phyloP scores from a whole-genome alignment of 2,329 filamentous ascomycete species.

The Dothiorella sarmentorum region DNA sequence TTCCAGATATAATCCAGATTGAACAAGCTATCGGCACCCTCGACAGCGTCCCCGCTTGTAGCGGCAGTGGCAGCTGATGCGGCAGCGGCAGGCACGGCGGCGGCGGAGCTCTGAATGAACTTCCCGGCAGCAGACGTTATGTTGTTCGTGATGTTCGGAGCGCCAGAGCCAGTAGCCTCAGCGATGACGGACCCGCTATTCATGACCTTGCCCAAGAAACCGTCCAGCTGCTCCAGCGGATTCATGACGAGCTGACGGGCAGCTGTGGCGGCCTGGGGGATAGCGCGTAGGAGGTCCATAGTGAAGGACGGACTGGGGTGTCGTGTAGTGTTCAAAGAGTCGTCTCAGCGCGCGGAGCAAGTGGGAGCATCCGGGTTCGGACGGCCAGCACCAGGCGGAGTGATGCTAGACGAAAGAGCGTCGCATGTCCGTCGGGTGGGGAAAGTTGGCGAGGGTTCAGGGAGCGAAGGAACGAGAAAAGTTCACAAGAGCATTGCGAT shows the following conservation, averaged over 20 bases:
- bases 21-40: constrained; percentile 43
- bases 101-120: constrained; percentile 44
- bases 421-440: not conserved
- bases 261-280: constrained; percentile 15
- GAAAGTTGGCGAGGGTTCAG: not conserved
- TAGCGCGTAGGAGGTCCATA: constrained; percentile 6
- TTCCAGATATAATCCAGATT: constrained; percentile 33
- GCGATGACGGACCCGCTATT: constrained; percentile 56
- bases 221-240: constrained; percentile 15
- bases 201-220: constrained; percentile 16
- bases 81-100: constrained; percentile 40
- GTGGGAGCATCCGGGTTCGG: constrained; percentile 10
- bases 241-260: constrained; percentile 16
- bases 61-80: constrained; percentile 35
- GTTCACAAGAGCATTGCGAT: constrained; percentile 4
- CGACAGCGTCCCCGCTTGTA: constrained; percentile 23
- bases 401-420: constrained; percentile 1
- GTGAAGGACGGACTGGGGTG: not conserved
- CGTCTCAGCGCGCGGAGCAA: not conserved
- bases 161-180: constrained; percentile 46
- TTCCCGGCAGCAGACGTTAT: constrained; percentile 37
- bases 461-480: not conserved
- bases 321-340: constrained; percentile 7
- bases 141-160: constrained; percentile 34
- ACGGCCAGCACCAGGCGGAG: constrained; percentile 10